Evolutionary conservation across 345 rosid species (phyloP), one percentile per base, ranked within the genome.

Genomic region (Erodium maritimum): DNA sequence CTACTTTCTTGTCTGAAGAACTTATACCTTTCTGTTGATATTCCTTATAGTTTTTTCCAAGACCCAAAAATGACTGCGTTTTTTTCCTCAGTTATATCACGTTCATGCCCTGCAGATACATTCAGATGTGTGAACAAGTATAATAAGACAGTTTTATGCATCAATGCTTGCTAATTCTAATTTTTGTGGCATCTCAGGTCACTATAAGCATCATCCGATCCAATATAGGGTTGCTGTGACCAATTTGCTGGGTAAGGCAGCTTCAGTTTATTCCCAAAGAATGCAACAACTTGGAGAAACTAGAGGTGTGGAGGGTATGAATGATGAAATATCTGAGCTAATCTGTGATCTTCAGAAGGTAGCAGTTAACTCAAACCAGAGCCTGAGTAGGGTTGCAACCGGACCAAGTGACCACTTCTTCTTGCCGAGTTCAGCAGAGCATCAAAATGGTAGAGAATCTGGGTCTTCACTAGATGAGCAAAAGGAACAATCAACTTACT

Each of bases 281-380:
- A 72, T 83, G 64, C 89, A 76, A 46, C 79, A 67, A 65, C 83
- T 81, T 0, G 67, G 84, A 67, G 90, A 86, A 51, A 76, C 79
- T 69, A 70, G 75, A 58, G 77, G 71, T 58, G 33, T 73, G 58
- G 76, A 73, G 59, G 65, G 73, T 11, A 69, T 72, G 51, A 78
- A 71, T 34, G 95, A 88, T 10, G 87, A 82, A 73, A 87, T 83
- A 60, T 85, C 95, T 1, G 86, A 87, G 69, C 58, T 93, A 70
- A 80, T 93, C 54, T 89, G 84, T 20, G 82, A 82, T 66, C 94
- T 93, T 53, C 96, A 87, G 66, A 79, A 84, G 24, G 99, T 75
- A n/a, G 95, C 99, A 13, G 94, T 84, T 60, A 74, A 75, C 72
- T 93, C 99, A 59, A 89, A 89, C 77, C 81, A 87, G 73, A 87